Evolutionary conservation across 345 rosid species (phyloP).

Genomic region (Hibiscus syriacus): DNA sequence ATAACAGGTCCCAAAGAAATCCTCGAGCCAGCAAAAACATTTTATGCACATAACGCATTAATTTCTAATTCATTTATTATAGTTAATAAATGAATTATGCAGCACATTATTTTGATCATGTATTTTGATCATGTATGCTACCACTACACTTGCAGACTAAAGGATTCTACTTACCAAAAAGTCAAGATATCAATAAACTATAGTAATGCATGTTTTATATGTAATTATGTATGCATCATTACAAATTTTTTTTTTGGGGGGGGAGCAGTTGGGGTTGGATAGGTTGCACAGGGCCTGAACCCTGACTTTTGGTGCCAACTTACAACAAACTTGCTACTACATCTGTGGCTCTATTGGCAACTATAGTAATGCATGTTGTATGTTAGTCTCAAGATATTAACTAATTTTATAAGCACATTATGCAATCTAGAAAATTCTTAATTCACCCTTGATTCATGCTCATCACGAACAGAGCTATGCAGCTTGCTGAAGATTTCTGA

Average conservation of each 20-base stretch:
- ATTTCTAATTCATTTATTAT: neutral
- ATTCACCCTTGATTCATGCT: constrained; percentile 78
- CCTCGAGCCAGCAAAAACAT: neutral
- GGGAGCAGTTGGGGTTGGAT: too few relatives aligned
- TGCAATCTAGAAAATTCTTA: neutral
- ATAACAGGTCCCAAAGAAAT: neutral
- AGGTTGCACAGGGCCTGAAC: too few relatives aligned
- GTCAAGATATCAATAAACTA: neutral
- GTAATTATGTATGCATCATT: too few relatives aligned
- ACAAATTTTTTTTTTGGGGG: too few relatives aligned
- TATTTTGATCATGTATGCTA: neutral
- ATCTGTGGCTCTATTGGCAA: neutral
- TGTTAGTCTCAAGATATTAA: neutral
- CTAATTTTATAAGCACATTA: neutral
- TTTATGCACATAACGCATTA: neutral
- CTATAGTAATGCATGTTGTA: neutral
- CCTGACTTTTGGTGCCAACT: too few relatives aligned
- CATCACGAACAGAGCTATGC: constrained; percentile 61
- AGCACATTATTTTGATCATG: neutral
- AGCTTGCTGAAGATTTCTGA: constrained; percentile 71
- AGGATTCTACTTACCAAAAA: neutral
- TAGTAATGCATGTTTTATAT: neutral
- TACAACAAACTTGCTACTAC: too few relatives aligned
- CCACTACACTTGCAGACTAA: neutral
- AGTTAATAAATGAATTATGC: neutral